Evolutionary conservation across 1,139 yeast species (phyloP).

Genomic region (Saccharomycopsis hybrid): DNA sequence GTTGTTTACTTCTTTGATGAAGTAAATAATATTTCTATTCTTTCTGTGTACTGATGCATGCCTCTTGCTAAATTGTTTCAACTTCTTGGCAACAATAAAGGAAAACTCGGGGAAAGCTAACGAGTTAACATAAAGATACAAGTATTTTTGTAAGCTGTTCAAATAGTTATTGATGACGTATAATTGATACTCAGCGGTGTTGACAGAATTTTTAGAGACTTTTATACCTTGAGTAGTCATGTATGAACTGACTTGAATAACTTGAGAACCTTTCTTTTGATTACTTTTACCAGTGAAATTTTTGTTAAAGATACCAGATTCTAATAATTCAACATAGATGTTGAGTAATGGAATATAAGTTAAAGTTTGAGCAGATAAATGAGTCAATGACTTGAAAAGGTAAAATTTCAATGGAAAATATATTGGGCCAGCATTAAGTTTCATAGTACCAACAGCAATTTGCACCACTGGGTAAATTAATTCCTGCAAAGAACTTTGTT

Average conservation of each 20-base stretch:
- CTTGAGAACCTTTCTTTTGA: constrained; percentile 76
- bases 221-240: constrained; percentile 18
- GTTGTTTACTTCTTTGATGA: constrained; percentile 70
- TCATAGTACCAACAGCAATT: constrained; percentile 85
- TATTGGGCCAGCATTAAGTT: constrained; percentile 88
- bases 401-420: constrained; percentile 92
- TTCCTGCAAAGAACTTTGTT: constrained; percentile 70
- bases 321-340: constrained; percentile 69
- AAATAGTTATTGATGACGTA: constrained; percentile 82
- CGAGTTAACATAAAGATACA: constrained; percentile 72
- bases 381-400: constrained; percentile 70
- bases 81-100: constrained; percentile 74
- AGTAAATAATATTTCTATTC: constrained; percentile 34
- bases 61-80: constrained; percentile 71
- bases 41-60: constrained; percentile 34
- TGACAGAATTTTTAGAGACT: constrained; percentile 34
- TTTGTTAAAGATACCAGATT: constrained; percentile 73
- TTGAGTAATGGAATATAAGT: constrained; percentile 93
- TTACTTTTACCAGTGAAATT: constrained; percentile 50
- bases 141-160: constrained; percentile 76
- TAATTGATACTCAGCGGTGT: constrained; percentile 80
- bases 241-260: constrained; percentile 7
- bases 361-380: constrained; percentile 81
- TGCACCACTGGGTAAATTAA: constrained; percentile 93
- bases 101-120: constrained; percentile 94